A percentile compares a stretch with the other conserved stretches of the same genome.
phyloP scores from a whole-genome alignment of 2,329 filamentous ascomycete genomes.

The Colletotrichum gloeosporioides region DNA sequence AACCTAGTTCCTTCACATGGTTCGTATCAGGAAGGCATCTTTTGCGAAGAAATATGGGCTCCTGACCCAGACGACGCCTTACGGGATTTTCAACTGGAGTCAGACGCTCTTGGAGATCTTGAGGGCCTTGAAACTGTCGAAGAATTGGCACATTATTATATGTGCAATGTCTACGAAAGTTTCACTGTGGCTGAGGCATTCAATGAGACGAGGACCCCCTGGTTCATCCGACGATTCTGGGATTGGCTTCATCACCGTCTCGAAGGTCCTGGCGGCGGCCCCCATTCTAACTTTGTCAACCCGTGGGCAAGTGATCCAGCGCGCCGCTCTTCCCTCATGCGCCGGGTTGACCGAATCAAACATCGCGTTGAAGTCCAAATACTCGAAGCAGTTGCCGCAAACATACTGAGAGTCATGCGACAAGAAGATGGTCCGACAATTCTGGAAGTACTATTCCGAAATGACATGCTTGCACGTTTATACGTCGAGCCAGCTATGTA shows the following conservation, averaged over 20 bases:
- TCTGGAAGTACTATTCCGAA: constrained; percentile 34
- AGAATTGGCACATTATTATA: not conserved
- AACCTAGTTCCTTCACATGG: not conserved
- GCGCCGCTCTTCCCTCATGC: not conserved
- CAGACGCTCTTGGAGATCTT: not conserved
- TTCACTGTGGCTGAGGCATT: not conserved
- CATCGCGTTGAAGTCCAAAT: not conserved
- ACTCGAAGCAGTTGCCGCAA: not conserved
- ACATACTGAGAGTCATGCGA: not conserved
- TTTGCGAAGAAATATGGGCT: not conserved
- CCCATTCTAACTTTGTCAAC: not conserved
- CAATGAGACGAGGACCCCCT: not conserved
- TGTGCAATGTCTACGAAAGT: not conserved
- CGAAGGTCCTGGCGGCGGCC: not conserved
- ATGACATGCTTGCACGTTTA: constrained; percentile 33
- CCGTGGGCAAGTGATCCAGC: not conserved
- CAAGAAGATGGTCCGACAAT: not conserved
- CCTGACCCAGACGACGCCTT: not conserved
- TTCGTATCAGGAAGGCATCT: not conserved
- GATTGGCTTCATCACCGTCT: not conserved
- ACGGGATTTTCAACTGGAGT: not conserved
- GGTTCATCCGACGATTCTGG: not conserved
- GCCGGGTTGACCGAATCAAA: not conserved
- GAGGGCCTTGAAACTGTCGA: not conserved
- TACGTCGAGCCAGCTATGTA: constrained; percentile 27